Base-by-base conservation (phyloP, 2,329 filamentous ascomycete genomes). In the Madurella fahalii region DNA sequence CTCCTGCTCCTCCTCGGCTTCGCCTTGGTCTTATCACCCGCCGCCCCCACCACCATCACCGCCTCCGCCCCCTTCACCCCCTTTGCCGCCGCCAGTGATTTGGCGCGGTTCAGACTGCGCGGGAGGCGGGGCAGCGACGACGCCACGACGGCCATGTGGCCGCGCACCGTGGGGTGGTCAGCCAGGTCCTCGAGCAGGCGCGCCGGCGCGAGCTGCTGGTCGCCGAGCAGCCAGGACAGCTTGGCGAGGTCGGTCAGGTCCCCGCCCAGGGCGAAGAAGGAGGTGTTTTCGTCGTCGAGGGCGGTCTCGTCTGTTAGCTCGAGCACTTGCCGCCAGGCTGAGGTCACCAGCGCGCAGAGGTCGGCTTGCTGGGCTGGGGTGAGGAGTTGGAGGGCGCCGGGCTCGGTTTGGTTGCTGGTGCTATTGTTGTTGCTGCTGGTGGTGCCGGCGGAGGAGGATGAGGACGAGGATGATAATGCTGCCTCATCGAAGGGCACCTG, bases 191-290 rank as follows among this genome's bases (percentile, higher is more conserved):
- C 62, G 13, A 63, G 50, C 2, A 44, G 51, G 16, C 47, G 52
- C 5, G 44, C 34, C 0, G 59, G 34, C 13, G 34, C 53, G 5
- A 46, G 46, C 40, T 58, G 53, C 30, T 32, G 43, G 11, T 31
- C 17, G 15, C 41, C 43, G 16, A 62, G 51, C 2, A 64, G 56
- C 48, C 52, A 60, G 32, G 57, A 48, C 3, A 64, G 52, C 13
- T 61, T 58, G 5, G 60, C 60, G 2, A 64, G 58, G 17, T 53
- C 56, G 30, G 88, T 54, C 40, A 64, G 58, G 43, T 64, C 61
- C 30, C 61, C 61, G 18, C 61, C 60, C 5, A 59, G 40, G 32
- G 42, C 50, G 41, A 64, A 64, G 52, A 64, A 64, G 15, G 61
- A 62, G 9, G 54, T 56, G 32, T 53, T 43, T 11, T 25, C 15